Evolutionary conservation across 176 grass and related monocot genomes (phyloP).

Genomic region (Themeda triandra): DNA sequence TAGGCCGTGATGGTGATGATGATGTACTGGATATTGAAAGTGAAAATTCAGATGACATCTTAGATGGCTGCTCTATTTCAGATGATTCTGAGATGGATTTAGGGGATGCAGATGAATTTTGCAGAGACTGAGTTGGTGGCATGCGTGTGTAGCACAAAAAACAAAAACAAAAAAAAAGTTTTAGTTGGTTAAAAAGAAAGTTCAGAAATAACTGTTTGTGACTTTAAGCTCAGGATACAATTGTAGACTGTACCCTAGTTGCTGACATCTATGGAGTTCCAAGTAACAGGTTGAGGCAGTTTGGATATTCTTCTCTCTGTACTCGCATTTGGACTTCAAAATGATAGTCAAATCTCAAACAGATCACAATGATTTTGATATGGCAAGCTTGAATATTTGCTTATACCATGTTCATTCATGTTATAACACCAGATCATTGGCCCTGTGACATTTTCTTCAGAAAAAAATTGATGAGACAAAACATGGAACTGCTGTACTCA

Average conservation of each 20-base stretch:
- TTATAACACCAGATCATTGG: background rate
- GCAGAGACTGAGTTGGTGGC: conserved; percentile 26
- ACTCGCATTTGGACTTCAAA: background rate
- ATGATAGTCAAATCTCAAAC: conserved; percentile 7
- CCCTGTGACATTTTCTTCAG: background rate
- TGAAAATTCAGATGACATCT: conserved; percentile 32
- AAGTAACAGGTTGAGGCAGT: background rate
- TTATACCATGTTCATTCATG: background rate
- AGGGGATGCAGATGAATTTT: conserved; percentile 37
- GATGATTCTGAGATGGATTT: conserved; percentile 68
- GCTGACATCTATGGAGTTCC: background rate
- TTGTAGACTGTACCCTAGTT: background rate
- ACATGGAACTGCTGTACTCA: background rate
- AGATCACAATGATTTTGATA: background rate
- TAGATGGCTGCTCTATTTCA: conserved; percentile 31
- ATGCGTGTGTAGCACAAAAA: background rate
- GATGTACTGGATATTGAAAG: conserved; percentile 39
- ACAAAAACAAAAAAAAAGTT: background rate
- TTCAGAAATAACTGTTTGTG: background rate
- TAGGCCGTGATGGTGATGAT: conserved; percentile 15
- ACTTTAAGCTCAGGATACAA: background rate
- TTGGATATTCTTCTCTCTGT: background rate
- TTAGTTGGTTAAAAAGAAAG: background rate
- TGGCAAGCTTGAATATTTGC: background rate
- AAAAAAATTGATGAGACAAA: background rate